Percentiles rank a stretch among this genome's conserved stretches.
phyloP scores from a whole-genome alignment of 2,329 filamentous ascomycete genomes.

The Coniochaeta prunicola region DNA sequence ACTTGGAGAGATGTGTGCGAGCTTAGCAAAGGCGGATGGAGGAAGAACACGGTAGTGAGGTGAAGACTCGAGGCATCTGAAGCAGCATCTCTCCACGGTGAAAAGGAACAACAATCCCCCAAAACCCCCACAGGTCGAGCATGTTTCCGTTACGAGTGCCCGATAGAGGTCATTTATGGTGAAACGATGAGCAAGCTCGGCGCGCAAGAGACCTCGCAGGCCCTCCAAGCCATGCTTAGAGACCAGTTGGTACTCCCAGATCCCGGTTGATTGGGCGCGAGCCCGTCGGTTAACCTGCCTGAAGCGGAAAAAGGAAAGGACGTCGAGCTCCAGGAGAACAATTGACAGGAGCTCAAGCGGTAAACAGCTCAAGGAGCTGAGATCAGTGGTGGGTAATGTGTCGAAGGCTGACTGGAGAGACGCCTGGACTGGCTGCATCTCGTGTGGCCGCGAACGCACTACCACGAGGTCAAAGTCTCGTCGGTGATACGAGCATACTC shows the following conservation, averaged over 20 bases:
- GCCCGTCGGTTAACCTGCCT: slow-evolving; percentile 8
- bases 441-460: slow-evolving; percentile 12
- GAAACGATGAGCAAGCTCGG: slow-evolving; percentile 10
- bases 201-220: slow-evolving; percentile 12
- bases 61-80: slow-evolving; percentile 10
- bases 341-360: slow-evolving; percentile 12
- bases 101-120: slow-evolving; percentile 13
- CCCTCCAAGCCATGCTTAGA: slow-evolving; percentile 12
- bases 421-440: slow-evolving; percentile 11
- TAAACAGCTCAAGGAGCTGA: slow-evolving; percentile 9
- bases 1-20: slow-evolving; percentile 8
- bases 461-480: slow-evolving; percentile 11
- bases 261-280: background rate
- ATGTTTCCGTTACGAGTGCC: slow-evolving; percentile 11
- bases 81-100: slow-evolving; percentile 13
- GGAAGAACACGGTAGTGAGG: slow-evolving; percentile 10
- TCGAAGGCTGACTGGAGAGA: slow-evolving; percentile 14
- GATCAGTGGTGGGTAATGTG: slow-evolving; percentile 10
- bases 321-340: slow-evolving; percentile 11
- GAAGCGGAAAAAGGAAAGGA: slow-evolving; percentile 9
- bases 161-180: slow-evolving; percentile 11
- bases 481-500: slow-evolving; percentile 14
- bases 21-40: slow-evolving; percentile 7
- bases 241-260: slow-evolving; percentile 11
- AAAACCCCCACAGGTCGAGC: slow-evolving; percentile 9